Conservation (phyloP, 2,329 filamentous ascomycete genomes). For the Scedosporium dehoogii region DNA sequence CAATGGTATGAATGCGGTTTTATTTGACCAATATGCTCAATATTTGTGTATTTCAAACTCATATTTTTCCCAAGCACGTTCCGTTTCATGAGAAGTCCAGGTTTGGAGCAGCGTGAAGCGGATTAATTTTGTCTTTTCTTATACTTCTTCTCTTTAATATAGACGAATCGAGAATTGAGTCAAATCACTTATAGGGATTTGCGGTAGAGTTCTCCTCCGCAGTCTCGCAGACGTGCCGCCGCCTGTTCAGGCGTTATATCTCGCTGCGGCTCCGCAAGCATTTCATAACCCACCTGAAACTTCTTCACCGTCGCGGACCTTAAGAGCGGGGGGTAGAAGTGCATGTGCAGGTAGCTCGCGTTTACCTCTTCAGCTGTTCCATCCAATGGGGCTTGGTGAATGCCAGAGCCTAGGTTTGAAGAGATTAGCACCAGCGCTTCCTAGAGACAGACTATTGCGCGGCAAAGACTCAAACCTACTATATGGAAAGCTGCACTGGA, state of each 20-base stretch:
- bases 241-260: conserved; percentile 98
- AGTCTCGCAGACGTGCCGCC: conserved; percentile 62
- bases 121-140: not conserved
- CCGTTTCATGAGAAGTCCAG: no score
- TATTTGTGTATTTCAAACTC: no score
- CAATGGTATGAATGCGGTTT: not conserved
- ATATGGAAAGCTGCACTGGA: conserved; percentile 94
- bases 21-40: not conserved
- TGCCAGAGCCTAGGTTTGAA: conserved; percentile 60
- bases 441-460: not conserved
- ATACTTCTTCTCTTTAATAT: not conserved
- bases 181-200: conserved; percentile 32
- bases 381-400: conserved; percentile 87
- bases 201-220: conserved; percentile 76
- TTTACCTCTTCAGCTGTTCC: conserved; percentile 77
- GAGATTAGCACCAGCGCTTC: conserved; percentile 12
- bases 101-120: not conserved
- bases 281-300: conserved; percentile 92
- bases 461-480: conserved; percentile 40
- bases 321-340: conserved; percentile 92
- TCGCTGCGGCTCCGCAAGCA: conserved; percentile 94
- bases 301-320: conserved; percentile 90
- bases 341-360: conserved; percentile 85
- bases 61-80: no score
- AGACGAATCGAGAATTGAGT: conserved; percentile 20